Evolutionary conservation across 495 filamentous ascomycete species (phyloP), one percentile per base, ranked within the genome.

Genomic region (Hapsidospora chrysogenum): DNA sequence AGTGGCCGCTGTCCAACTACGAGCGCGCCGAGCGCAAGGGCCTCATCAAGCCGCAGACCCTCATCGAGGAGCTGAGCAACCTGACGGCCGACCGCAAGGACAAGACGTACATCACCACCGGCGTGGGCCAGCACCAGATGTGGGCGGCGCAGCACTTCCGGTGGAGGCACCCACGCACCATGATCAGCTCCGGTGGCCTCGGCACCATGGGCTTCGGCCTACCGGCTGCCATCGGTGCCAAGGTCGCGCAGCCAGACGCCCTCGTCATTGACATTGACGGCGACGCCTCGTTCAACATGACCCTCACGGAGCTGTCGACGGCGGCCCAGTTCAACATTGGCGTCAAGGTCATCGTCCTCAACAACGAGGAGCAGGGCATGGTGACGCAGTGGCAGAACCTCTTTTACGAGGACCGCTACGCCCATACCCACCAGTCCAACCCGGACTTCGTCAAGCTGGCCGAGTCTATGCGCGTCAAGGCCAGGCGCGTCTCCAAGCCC

Each of bases 331-430:
- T 93, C 63, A 77, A 86, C 55, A 87, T 94, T 51, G 84, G 78
- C 31, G 74, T 89, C 53, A 95, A 95, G 64, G 63, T 95, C 33
- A 76, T 96, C 41, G 61, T 96, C 28, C 57, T 96, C 4, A 96
- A 95, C 58, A 96, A 96, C 51, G 86, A 94, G 56, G 85, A 92
- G 53, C 86, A 94, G 54, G 80, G 80, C 36, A 96, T 95, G 87
- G 85, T 95, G 3, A 92, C 87, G 3, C 85, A 95, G 57, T 92
- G 85, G 81, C 87, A 94, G 53, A 78, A 75, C 42, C 66, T 94
- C 30, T 93, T 94, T 61, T 95, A 89, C 56, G 74, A 89, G 44
- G 81, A 94, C 47, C 74, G 87, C 33, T 92, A 86, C 54, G 74
- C 84, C 15, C 85, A 93, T 50, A 92, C 83, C 2, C 87, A 93